phyloP scores from a whole-genome alignment of 305 asterid genomes.

The Fraxinus angustifolia region DNA sequence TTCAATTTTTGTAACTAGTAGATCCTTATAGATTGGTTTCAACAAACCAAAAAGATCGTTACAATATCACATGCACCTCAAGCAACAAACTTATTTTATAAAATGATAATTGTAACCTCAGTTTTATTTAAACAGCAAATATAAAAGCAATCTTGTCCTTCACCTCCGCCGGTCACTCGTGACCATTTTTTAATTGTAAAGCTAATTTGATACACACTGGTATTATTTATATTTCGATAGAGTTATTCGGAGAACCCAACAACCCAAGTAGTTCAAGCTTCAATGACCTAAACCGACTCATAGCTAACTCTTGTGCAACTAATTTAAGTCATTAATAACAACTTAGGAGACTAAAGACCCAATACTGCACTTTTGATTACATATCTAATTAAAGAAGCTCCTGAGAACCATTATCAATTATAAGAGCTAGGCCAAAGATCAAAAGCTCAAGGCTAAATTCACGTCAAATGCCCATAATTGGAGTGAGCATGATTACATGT shows the following conservation, averaged over 20 bases:
- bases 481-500: background rate
- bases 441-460: background rate
- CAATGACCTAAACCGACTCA: background rate
- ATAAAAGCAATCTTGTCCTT: background rate
- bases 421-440: background rate
- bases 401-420: background rate
- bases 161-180: background rate
- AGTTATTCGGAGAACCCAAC: background rate
- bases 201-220: background rate
- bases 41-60: background rate
- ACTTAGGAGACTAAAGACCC: background rate
- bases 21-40: background rate
- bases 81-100: background rate
- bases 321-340: background rate
- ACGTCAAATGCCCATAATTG: background rate
- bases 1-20: background rate
- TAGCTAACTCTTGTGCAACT: background rate
- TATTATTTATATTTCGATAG: background rate
- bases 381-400: background rate
- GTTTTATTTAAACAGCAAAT: background rate
- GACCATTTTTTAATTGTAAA: background rate
- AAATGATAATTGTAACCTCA: background rate
- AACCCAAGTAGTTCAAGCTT: background rate
- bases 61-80: background rate
- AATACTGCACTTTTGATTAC: background rate